Conservation (phyloP, 208 protist genomes). For the Vickermania ingenoplastis region DNA sequence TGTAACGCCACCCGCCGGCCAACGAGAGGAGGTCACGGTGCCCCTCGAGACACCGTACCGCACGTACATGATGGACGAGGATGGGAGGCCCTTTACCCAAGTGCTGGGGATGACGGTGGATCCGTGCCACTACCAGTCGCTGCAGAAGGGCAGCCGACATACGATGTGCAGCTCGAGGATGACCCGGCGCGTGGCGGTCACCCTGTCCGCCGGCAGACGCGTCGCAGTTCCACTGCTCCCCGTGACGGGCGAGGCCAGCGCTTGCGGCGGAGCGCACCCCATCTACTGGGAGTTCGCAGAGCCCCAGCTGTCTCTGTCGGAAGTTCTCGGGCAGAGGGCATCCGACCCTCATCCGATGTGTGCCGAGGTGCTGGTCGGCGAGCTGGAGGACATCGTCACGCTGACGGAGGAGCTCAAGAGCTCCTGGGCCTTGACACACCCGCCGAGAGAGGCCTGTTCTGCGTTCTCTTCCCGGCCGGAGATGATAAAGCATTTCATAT, state of each 20-base stretch:
- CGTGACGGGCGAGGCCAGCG: not conserved
- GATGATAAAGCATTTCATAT: not conserved
- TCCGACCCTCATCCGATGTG: not conserved
- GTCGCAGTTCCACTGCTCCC: not conserved
- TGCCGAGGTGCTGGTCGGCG: not conserved
- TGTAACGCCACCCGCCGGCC: no score
- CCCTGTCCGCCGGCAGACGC: not conserved
- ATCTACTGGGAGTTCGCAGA: not conserved
- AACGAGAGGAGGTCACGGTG: no score
- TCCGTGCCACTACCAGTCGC: no score
- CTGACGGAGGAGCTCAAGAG: not conserved
- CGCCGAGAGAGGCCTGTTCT: not conserved
- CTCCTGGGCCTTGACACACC: not conserved
- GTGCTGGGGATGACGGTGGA: no score
- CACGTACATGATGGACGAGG: no score
- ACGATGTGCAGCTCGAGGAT: not conserved
- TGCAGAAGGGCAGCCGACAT: no score
- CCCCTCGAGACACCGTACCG: no score
- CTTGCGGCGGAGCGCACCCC: not conserved
- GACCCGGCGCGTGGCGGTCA: not conserved
- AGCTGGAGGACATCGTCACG: not conserved
- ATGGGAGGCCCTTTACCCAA: no score
- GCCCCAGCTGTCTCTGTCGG: not conserved
- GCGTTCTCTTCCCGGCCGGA: not conserved
- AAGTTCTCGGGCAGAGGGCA: not conserved